Evolutionary conservation across 345 rosid species (phyloP).

Genomic region (Toxicodendron radicans): DNA sequence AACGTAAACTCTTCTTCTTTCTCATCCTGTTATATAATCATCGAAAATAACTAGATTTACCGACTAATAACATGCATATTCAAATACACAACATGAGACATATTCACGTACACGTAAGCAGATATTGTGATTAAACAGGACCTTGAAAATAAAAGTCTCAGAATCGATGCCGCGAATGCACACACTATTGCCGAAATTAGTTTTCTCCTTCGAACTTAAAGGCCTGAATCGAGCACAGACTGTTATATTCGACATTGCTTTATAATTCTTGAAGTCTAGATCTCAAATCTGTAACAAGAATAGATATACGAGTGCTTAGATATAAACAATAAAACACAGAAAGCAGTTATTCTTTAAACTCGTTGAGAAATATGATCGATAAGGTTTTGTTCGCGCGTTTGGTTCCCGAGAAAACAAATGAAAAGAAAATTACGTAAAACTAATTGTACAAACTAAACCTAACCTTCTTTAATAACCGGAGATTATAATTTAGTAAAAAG

Average conservation of each 20-base stretch:
- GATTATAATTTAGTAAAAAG: not conserved
- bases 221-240: slow-evolving; percentile 89
- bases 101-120: too few relatives aligned
- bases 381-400: not conserved
- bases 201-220: slow-evolving; percentile 60
- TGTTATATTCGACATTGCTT: slow-evolving; percentile 53
- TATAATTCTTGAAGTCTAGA: not conserved
- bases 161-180: slow-evolving; percentile 52
- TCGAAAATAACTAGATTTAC: not conserved
- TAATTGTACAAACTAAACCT: not conserved
- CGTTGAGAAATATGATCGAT: not conserved
- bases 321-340: not conserved
- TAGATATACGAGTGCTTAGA: not conserved
- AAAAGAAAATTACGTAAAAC: not conserved
- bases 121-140: slow-evolving; percentile 12
- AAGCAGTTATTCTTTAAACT: not conserved
- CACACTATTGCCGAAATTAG: slow-evolving; percentile 44
- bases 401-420: slow-evolving; percentile 1
- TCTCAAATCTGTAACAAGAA: slow-evolving; percentile 15
- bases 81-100: not conserved
- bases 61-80: not conserved
- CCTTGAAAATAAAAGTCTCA: slow-evolving; percentile 70
- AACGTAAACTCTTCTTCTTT: slow-evolving; percentile 66
- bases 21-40: slow-evolving; percentile 46
- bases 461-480: not conserved